Percentiles rank a stretch among this genome's conserved stretches.
Conservation (phyloP, 306 rosid genomes). For the Prunus padus region DNA sequence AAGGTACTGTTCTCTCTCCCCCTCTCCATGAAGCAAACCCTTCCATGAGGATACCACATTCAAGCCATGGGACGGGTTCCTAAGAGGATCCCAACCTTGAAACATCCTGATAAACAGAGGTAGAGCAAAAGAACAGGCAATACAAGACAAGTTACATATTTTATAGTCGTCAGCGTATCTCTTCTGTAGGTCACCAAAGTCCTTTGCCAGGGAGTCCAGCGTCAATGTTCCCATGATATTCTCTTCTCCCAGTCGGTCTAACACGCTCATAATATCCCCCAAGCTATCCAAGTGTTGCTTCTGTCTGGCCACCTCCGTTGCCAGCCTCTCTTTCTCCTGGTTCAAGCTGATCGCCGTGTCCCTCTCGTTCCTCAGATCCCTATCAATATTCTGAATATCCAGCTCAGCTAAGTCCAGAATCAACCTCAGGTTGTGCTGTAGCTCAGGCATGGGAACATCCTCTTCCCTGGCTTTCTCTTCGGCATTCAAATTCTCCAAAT, state of each 20-base stretch:
- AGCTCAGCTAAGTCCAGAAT: constrained; percentile 51
- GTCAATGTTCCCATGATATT: constrained; percentile 59
- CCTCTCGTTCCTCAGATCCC: constrained; percentile 62
- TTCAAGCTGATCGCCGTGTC: constrained; percentile 76
- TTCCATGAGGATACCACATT: constrained; percentile 70
- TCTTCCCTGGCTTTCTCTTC: constrained; percentile 46
- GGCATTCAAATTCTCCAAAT: constrained; percentile 55
- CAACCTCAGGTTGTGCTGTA: constrained; percentile 49
- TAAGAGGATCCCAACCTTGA: constrained; percentile 94
- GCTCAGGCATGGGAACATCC: constrained; percentile 56
- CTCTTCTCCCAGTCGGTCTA: constrained; percentile 58
- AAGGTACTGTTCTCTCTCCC: constrained; percentile 18
- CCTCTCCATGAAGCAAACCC: constrained; percentile 65
- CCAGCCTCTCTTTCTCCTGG: constrained; percentile 68
- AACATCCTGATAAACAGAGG: constrained; percentile 78
- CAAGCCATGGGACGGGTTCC: constrained; percentile 65
- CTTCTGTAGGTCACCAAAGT: constrained; percentile 55
- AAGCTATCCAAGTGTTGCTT: constrained; percentile 62
- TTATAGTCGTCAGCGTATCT: constrained; percentile 63
- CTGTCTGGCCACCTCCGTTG: constrained; percentile 51
- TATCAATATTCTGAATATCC: constrained; percentile 51
- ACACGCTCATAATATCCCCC: constrained; percentile 50
- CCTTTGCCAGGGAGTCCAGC: constrained; percentile 65
- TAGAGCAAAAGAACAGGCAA: constrained; percentile 80
- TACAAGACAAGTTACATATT: constrained; percentile 77